A percentile compares a stretch with the other conserved stretches of the same genome.
Evolutionary conservation across 371 early-diverging fungal species (phyloP).

Genomic region (Mucor circinelloides): DNA sequence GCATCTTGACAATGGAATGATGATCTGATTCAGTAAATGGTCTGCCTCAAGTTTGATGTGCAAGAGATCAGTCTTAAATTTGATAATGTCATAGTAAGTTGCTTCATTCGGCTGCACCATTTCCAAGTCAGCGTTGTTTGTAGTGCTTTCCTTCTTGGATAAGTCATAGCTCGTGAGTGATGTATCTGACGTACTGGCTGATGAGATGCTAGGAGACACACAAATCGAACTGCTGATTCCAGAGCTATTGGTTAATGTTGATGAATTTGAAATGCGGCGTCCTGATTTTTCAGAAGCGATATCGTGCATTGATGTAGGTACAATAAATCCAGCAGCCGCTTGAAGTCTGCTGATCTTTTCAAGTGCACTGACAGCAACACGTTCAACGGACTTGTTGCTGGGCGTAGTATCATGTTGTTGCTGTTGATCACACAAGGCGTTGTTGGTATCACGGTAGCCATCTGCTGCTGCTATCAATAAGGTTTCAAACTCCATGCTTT

Average conservation of each 20-base stretch:
- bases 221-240: neutral
- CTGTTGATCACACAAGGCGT: neutral
- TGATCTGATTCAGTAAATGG: neutral
- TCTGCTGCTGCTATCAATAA: neutral
- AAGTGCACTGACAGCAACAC: neutral
- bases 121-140: neutral
- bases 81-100: neutral
- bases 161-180: neutral
- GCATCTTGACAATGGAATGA: neutral
- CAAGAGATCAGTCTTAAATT: neutral
- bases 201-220: neutral
- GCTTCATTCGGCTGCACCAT: neutral
- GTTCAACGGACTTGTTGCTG: neutral
- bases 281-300: neutral
- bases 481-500: neutral
- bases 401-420: neutral
- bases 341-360: neutral
- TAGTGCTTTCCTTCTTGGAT: neutral
- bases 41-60: neutral
- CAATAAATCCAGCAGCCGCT: neutral
- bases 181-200: neutral
- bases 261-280: slow-evolving; percentile 1
- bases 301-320: neutral
- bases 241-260: neutral
- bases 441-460: neutral